Conservation (phyloP, 192 early-diverging fungal genomes). For the Umbelopsis ramanniana region DNA sequence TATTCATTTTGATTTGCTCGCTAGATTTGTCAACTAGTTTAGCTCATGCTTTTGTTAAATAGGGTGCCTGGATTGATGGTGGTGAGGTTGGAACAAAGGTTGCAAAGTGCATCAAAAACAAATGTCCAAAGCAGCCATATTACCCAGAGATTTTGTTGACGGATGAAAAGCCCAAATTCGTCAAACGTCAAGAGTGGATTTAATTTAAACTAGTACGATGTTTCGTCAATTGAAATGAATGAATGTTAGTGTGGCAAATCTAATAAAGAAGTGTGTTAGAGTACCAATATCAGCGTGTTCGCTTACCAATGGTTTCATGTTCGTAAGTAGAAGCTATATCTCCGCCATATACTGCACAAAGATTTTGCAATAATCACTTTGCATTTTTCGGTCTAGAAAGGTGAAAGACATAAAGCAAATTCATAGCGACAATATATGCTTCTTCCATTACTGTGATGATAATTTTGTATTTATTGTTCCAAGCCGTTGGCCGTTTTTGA, state of each 20-base stretch:
- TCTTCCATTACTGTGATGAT: too few relatives aligned
- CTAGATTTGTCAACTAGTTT: not conserved
- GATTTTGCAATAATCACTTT: too few relatives aligned
- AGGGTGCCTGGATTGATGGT: slow-evolving; percentile 41
- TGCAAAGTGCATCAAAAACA: slow-evolving; percentile 25
- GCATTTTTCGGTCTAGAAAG: too few relatives aligned
- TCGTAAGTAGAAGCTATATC: too few relatives aligned
- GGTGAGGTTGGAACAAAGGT: slow-evolving; percentile 13
- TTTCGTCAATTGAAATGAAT: not conserved
- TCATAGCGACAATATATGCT: too few relatives aligned
- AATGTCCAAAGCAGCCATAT: slow-evolving; percentile 30
- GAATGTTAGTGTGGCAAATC: not conserved
- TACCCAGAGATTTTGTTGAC: slow-evolving; percentile 29
- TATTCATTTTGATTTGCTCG: not conserved
- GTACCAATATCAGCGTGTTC: too few relatives aligned
- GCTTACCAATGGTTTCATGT: too few relatives aligned
- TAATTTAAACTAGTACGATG: not conserved
- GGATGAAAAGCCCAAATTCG: slow-evolving; percentile 5
- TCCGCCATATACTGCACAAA: too few relatives aligned
- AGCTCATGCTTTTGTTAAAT: too few relatives aligned
- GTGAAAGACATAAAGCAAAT: too few relatives aligned
- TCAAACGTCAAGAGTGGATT: slow-evolving; percentile 17
- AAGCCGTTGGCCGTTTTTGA: too few relatives aligned
- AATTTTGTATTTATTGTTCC: too few relatives aligned
- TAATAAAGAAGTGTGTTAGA: not conserved